Evolutionary conservation across 257 asterid genomes (phyloP).

Genomic region (Ocimum tenuiflorum): DNA sequence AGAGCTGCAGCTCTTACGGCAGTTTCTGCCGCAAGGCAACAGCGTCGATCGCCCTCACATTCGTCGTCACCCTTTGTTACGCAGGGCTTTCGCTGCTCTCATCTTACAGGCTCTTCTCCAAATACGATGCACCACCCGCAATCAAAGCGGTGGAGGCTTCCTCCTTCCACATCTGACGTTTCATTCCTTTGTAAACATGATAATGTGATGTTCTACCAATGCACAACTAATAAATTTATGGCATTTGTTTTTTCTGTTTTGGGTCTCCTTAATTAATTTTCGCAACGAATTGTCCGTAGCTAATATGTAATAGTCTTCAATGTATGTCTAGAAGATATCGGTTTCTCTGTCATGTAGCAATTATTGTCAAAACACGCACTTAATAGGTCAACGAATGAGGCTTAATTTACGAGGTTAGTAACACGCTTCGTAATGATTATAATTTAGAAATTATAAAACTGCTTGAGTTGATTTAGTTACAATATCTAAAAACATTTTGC

Average conservation of each 20-base stretch:
- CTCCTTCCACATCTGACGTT: slow-evolving; percentile 10
- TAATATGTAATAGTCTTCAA: too few species aligned
- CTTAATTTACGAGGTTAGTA: too few species aligned
- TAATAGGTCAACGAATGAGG: not conserved
- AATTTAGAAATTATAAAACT: too few species aligned
- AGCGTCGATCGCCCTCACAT: slow-evolving; percentile 53
- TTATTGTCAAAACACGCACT: not conserved
- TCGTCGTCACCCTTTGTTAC: slow-evolving; percentile 56
- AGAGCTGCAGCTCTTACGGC: slow-evolving; percentile 56
- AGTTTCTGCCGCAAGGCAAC: slow-evolving; percentile 74
- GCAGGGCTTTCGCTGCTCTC: slow-evolving; percentile 64
- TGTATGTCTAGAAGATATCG: too few species aligned
- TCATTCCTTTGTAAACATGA: not conserved
- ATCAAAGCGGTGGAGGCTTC: slow-evolving; percentile 51
- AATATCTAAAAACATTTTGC: too few species aligned
- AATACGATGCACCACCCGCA: slow-evolving; percentile 58
- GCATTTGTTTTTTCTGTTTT: not conserved
- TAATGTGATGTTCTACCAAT: slow-evolving; percentile 4
- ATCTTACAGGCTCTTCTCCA: slow-evolving; percentile 76
- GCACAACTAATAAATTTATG: not conserved
- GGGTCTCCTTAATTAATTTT: not conserved
- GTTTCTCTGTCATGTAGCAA: not conserved
- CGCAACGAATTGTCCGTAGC: not conserved
- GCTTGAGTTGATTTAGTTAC: too few species aligned
- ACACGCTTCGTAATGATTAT: too few species aligned